A percentile compares a stretch with the other conserved stretches of the same genome.
These are phyloP conservation scores for Apiotrichum brassicae DNA, from an alignment of 1,284 basidiomycete species.

Conservation along the genomic window DNA sequence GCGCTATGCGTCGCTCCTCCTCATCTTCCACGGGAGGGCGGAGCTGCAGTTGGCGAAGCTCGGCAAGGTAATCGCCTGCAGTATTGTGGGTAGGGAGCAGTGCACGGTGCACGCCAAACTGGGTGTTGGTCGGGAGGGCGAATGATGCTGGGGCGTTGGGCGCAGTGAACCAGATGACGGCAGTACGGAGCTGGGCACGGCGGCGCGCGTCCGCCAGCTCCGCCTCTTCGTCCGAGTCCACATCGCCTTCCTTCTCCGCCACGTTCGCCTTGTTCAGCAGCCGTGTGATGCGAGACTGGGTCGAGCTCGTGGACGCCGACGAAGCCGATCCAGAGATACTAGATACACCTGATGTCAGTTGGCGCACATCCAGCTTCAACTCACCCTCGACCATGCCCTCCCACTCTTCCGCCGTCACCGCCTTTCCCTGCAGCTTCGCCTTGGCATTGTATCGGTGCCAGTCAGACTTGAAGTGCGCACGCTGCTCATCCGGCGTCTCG, in stretches of 20 bases:
- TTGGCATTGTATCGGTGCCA: constrained; percentile 99
- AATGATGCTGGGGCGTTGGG: constrained; percentile 42
- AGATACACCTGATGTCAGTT: constrained; percentile 58
- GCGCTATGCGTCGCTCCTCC: constrained; percentile 73
- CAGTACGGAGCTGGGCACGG: constrained; percentile 57
- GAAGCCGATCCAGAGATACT: constrained; percentile 84
- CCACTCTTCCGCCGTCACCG: constrained; percentile 67
- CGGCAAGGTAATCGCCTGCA: constrained; percentile 42
- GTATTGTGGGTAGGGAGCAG: constrained; percentile 57
- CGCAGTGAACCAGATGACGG: constrained; percentile 81
- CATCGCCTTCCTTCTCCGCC: constrained; percentile 17
- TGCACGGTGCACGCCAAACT: constrained; percentile 80
- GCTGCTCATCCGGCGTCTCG: constrained; percentile 69
- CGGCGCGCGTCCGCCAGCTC: constrained; percentile 40
- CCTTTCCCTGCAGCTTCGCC: constrained; percentile 56
- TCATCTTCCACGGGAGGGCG: constrained; percentile 44
- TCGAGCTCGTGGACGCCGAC: constrained; percentile 53
- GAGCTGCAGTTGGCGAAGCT: constrained; percentile 62
- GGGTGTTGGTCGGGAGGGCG: constrained; percentile 56
- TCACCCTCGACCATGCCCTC: constrained; percentile 69
- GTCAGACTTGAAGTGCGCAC: constrained; percentile 84
- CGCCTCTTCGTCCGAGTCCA: constrained; percentile 40
- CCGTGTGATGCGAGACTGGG: constrained; percentile 50
- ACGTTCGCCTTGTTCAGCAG: constrained; percentile 55
- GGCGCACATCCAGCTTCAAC: neutral